Conservation (phyloP, 768 basidiomycete genomes). For the Omphalotus guepiniiformis region DNA sequence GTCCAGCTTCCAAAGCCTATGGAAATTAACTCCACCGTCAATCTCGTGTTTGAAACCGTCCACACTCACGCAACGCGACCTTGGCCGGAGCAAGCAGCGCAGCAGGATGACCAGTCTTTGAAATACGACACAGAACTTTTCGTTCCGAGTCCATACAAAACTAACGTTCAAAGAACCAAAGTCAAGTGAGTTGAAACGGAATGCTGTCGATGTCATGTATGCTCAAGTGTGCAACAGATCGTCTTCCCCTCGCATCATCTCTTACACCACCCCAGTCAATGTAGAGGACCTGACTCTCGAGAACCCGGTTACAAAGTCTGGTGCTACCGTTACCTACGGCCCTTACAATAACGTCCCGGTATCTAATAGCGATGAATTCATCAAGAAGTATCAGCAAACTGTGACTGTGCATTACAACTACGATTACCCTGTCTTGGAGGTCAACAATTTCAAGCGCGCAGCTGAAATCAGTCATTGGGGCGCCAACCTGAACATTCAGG, state of each 20-base stretch:
- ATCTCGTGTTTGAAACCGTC: slow-evolving; percentile 74
- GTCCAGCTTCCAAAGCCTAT: slow-evolving; percentile 62
- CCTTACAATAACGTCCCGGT: slow-evolving; percentile 76
- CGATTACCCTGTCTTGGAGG: slow-evolving; percentile 76
- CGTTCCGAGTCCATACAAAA: slow-evolving; percentile 80
- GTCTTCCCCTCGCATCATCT: slow-evolving; percentile 65
- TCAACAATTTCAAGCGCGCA: slow-evolving; percentile 64
- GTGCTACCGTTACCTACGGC: slow-evolving; percentile 82
- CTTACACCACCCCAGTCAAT: slow-evolving; percentile 64
- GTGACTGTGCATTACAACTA: slow-evolving; percentile 77
- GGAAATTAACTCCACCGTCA: slow-evolving; percentile 55
- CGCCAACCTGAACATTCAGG: slow-evolving; percentile 88
- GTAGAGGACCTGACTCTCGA: slow-evolving; percentile 58
- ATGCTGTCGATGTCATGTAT: no score
- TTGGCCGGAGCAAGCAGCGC: slow-evolving; percentile 68
- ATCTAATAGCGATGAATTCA: slow-evolving; percentile 53
- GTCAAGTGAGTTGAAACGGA: slow-evolving; percentile 52
- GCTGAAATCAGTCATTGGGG: slow-evolving; percentile 99
- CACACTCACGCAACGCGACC: slow-evolving; percentile 76
- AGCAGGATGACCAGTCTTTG: slow-evolving; percentile 75
- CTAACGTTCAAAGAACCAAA: slow-evolving; percentile 81
- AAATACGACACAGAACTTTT: slow-evolving; percentile 75
- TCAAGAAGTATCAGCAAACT: slow-evolving; percentile 56
- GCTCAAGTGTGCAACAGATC: slow-evolving; percentile 42
- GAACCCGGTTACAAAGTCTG: slow-evolving; percentile 63